phyloP scores from a whole-genome alignment of 1,284 basidiomycete genomes.

The Ustanciosporium gigantosporum region DNA sequence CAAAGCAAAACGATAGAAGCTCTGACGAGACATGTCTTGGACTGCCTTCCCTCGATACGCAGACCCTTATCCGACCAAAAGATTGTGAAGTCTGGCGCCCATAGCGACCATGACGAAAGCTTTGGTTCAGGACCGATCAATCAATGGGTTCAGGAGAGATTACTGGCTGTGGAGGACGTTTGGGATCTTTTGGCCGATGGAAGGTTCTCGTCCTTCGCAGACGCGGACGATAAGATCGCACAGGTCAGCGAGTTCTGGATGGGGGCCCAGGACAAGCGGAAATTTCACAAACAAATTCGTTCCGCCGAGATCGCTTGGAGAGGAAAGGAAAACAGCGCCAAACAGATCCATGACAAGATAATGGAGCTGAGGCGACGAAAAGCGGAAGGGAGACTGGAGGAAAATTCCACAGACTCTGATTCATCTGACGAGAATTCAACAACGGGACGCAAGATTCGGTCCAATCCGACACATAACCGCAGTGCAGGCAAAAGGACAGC shows the following conservation, averaged over 20 bases:
- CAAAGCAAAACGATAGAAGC: background rate
- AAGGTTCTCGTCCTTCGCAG: background rate
- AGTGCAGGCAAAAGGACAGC: no score
- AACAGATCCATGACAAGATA: conserved; percentile 22
- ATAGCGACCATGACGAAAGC: conserved; percentile 7
- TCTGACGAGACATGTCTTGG: conserved; percentile 10
- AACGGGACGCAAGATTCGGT: no score
- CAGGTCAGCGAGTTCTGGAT: conserved; percentile 34
- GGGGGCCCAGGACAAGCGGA: conserved; percentile 10
- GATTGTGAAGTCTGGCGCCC: no score
- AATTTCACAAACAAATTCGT: conserved; percentile 20
- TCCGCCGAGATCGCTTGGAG: background rate
- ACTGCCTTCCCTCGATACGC: conserved; percentile 18
- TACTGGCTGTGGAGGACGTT: conserved; percentile 14
- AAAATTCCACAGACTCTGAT: conserved; percentile 9
- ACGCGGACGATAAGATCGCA: background rate
- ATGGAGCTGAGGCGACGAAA: conserved; percentile 10
- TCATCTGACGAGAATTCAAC: background rate
- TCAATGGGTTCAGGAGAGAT: conserved; percentile 12
- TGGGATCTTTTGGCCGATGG: conserved; percentile 29
- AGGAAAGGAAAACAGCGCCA: no score
- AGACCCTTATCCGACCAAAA: no score
- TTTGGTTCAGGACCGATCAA: conserved; percentile 16
- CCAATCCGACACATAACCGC: no score
- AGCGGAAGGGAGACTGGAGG: background rate